Evolutionary conservation across 2,329 filamentous ascomycete genomes (phyloP), one percentile per base, ranked within the genome.

Genomic region (Triangularia verruculosa): DNA sequence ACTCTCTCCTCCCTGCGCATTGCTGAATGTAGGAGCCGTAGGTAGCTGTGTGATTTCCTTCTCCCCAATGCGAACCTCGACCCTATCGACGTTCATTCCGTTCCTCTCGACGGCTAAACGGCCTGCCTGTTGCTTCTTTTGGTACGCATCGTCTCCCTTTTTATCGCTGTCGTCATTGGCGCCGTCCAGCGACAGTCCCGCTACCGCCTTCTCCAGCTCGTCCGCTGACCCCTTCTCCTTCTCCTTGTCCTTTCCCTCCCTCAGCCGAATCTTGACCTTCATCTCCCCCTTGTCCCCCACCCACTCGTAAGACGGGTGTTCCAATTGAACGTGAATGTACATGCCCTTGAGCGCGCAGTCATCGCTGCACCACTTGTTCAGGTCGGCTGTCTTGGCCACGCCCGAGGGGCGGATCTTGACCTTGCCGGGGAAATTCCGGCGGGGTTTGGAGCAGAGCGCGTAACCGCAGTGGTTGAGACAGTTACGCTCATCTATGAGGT

Each of bases 321-420:
- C 89, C 43, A 98, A 84, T 80, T 99, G 95, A 24, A 96, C 90
- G 72, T 93, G 91, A 70, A 98, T 83, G 75, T 93, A 97, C 68
- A 96, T 81, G 2, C 91, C 93, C 57, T 91, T 84, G 68, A 86
- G 85, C 1, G 91, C 91, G 77, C 95, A 99, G 43, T 82, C 82
- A 61, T 89, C 82, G 0, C 89, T 91, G 76, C 95, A 99, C 92
- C 93, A 99, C 76, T 88, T 90, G 77, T 95, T 91, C 15, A 93
- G 76, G 72, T 92, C 87, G 68, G 87, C 86, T 60, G 83, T 86
- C 64, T 86, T 83, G 25, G 96, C 87, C 56, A 97, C 12, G 75
- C 78, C 75, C 74, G 79, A 66, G 72, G 78, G 63, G 78, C 77
- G 78, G 28, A 95, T 82, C 72, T 90, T 89, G 78, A 88, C 93